These are phyloP conservation scores for Puccinia hordei DNA, from an alignment of 1,284 basidiomycete species.

Conservation along the genomic window DNA sequence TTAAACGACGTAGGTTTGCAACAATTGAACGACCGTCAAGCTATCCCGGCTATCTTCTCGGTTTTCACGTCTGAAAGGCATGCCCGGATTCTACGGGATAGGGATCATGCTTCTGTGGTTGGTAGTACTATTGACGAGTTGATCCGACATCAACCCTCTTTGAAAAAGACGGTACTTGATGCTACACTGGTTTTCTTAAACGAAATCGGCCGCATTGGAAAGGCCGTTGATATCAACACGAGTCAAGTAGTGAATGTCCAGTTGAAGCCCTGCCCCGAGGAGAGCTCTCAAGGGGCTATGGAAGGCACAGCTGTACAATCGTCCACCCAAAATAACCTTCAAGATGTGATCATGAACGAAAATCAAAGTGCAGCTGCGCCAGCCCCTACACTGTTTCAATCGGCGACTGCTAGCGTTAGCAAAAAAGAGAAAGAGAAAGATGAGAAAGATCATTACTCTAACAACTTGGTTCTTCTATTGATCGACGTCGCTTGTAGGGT, in stretches of 20 bases:
- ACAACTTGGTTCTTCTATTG: constrained; percentile 72
- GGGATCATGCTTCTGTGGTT: constrained; percentile 85
- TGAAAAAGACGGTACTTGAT: constrained; percentile 78
- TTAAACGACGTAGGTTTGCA: constrained; percentile 87
- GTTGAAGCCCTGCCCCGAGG: constrained; percentile 48
- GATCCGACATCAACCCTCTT: constrained; percentile 87
- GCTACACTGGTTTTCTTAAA: constrained; percentile 71
- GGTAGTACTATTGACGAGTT: constrained; percentile 92
- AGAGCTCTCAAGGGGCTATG: not conserved
- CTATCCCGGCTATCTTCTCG: constrained; percentile 79
- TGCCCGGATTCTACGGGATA: constrained; percentile 83
- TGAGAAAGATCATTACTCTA: constrained; percentile 57
- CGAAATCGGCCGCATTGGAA: constrained; percentile 75
- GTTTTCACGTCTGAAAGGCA: constrained; percentile 84
- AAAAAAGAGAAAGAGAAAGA: constrained; percentile 45
- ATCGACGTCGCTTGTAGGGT: constrained; percentile 52
- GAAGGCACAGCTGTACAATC: not conserved
- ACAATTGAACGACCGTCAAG: constrained; percentile 70
- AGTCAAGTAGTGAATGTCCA: constrained; percentile 61
- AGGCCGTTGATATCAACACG: constrained; percentile 67
- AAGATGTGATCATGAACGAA: constrained; percentile 37
- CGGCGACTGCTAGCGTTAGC: not conserved
- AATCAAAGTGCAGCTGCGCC: not conserved
- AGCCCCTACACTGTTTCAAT: constrained; percentile 15
- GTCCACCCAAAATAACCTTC: not conserved